Percentiles rank a stretch among this genome's conserved stretches.
Evolutionary conservation across 192 early-diverging fungal species (phyloP).

Genomic region (Geranomyces variabilis): DNA sequence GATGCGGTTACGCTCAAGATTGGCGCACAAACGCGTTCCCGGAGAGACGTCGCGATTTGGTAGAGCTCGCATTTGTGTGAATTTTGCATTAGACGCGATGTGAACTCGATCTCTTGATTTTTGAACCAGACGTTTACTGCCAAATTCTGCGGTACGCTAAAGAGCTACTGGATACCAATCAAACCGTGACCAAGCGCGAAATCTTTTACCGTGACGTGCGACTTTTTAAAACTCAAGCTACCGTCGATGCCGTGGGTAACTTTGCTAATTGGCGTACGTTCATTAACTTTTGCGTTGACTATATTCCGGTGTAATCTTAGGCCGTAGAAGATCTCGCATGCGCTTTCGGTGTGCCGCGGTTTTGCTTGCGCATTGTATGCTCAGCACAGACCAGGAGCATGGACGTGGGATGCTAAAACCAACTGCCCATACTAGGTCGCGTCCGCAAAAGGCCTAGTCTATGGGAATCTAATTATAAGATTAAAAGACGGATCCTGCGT

Average conservation of each 20-base stretch:
- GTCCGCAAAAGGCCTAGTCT: conserved; percentile 38
- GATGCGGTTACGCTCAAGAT: conserved; percentile 10
- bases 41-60: not conserved
- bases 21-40: conserved; percentile 9
- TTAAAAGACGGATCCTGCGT: conserved; percentile 24
- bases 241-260: conserved; percentile 32
- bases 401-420: too few relatives aligned
- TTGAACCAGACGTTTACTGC: conserved; percentile 24
- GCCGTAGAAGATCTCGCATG: conserved; percentile 41
- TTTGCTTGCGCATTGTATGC: conserved; percentile 34
- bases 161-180: conserved; percentile 25
- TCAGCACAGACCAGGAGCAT: not conserved
- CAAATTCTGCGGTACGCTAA: conserved; percentile 29
- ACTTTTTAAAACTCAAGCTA: conserved; percentile 32
- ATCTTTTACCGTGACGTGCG: conserved; percentile 42
- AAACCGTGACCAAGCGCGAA: conserved; percentile 44
- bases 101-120: not conserved
- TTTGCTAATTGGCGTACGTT: not conserved
- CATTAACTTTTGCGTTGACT: too few relatives aligned
- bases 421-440: too few relatives aligned
- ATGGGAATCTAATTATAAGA: conserved; percentile 24
- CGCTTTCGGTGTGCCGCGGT: conserved; percentile 33
- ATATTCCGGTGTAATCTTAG: too few relatives aligned
- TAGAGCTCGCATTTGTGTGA: conserved; percentile 6
- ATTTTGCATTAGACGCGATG: not conserved